Percentiles rank a stretch among this genome's conserved stretches.
Conservation (phyloP, 768 basidiomycete species). For the Rhizopogon vulgaris region DNA sequence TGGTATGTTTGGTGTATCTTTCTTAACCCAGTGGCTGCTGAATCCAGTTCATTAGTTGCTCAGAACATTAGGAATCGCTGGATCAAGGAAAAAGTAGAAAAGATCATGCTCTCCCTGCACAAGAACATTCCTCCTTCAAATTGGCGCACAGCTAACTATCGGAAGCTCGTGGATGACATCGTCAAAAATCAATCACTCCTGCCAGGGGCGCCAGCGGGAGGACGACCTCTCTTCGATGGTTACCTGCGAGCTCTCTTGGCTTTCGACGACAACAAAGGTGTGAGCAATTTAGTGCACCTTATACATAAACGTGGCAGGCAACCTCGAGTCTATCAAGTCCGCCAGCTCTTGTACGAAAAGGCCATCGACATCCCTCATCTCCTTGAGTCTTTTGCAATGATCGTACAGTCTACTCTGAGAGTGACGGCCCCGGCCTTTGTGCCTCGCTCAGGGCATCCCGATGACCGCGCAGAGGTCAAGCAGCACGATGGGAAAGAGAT, state of each 20-base stretch:
- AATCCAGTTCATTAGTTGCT: conserved; percentile 18
- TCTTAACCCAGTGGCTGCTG: not conserved
- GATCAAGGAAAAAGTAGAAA: conserved; percentile 3
- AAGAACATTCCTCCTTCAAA: not conserved
- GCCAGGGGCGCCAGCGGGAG: not conserved
- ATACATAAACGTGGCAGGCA: conserved; percentile 11
- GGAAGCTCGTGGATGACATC: conserved; percentile 3
- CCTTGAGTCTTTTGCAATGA: conserved; percentile 13
- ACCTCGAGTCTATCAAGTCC: conserved; percentile 8
- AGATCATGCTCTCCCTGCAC: conserved; percentile 8
- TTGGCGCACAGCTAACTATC: conserved; percentile 7
- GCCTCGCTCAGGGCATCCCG: conserved; percentile 4
- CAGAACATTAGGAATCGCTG: conserved; percentile 21
- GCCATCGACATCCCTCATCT: conserved; percentile 25
- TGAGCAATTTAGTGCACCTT: conserved; percentile 18
- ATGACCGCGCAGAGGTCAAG: not conserved
- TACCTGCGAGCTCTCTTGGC: conserved; percentile 12
- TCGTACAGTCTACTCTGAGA: conserved; percentile 10
- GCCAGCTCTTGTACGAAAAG: conserved; percentile 24
- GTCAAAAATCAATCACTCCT: not conserved
- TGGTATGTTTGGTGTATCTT: conserved; percentile 27
- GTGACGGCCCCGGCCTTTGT: conserved; percentile 14
- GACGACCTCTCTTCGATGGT: not conserved
- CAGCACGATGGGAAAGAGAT: not conserved
- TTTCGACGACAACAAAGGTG: conserved; percentile 10